Percentiles rank a stretch among this genome's conserved stretches.
These are phyloP conservation scores for Claviceps pusilla DNA, from an alignment of 2,329 filamentous ascomycete genomes.

Conservation along the genomic window DNA sequence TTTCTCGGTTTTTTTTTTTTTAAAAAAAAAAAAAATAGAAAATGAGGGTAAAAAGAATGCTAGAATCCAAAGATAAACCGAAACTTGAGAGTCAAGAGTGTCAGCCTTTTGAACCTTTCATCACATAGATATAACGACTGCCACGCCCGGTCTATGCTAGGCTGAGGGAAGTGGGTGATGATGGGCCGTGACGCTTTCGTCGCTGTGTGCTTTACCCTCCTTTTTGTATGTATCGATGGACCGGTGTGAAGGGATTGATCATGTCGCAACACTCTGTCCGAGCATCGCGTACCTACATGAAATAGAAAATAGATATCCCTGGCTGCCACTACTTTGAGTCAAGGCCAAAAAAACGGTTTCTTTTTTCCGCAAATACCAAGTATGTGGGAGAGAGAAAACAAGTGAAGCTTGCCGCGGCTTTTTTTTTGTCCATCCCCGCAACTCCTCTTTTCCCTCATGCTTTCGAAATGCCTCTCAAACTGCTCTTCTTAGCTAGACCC, in stretches of 20 bases:
- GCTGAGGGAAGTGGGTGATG: neutral
- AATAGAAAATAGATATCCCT: neutral
- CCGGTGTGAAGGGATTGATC: neutral
- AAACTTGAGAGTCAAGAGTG: neutral
- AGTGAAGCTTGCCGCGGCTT: constrained; percentile 1
- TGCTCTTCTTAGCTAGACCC: neutral
- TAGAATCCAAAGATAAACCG: no score
- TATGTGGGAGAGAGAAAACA: neutral
- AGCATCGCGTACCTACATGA: neutral
- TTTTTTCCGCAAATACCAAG: neutral
- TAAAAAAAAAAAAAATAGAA: no score
- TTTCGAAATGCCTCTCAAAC: neutral
- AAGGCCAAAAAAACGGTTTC: neutral
- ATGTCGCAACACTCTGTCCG: neutral
- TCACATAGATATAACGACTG: neutral
- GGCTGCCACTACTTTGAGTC: neutral
- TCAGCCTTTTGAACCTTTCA: neutral
- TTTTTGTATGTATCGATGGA: neutral
- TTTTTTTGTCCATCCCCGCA: neutral
- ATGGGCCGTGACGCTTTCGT: neutral
- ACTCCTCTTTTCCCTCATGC: neutral
- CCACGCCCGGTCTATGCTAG: neutral
- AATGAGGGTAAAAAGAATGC: no score
- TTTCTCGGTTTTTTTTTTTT: no score
- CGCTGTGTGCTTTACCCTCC: neutral